Evolutionary conservation across 2,329 filamentous ascomycete species (phyloP).

Genomic region (Geosmithia morbida): DNA sequence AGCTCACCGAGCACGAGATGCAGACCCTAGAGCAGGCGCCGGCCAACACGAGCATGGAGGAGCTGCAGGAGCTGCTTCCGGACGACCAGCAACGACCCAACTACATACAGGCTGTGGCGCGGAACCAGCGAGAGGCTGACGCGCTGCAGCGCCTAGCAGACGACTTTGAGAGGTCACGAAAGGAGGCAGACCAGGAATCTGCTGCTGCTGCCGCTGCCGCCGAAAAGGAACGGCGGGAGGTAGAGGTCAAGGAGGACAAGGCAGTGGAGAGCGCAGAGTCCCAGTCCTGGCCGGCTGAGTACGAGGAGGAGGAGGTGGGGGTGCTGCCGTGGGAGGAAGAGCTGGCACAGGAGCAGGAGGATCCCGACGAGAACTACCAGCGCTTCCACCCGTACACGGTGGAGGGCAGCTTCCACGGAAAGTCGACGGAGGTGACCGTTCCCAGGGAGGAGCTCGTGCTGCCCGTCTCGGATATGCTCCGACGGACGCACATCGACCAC

Average conservation of each 20-base stretch:
- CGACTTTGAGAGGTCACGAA: constrained; percentile 35
- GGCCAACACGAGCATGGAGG: background rate
- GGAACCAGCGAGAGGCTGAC: constrained; percentile 38
- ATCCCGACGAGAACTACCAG: constrained; percentile 15
- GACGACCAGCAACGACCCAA: constrained; percentile 9
- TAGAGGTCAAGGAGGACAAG: constrained; percentile 13
- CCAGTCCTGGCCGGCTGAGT: constrained; percentile 4
- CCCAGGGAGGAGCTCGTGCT: constrained; percentile 54
- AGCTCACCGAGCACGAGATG: background rate
- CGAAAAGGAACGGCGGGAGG: constrained; percentile 10
- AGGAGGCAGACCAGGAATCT: constrained; percentile 11
- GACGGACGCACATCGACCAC: constrained; percentile 57
- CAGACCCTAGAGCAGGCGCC: background rate
- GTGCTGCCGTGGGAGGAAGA: background rate
- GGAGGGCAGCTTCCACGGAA: constrained; percentile 60
- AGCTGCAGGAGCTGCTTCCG: background rate
- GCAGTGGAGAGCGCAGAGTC: constrained; percentile 1
- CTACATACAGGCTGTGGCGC: constrained; percentile 33
- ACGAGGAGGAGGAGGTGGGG: constrained; percentile 5
- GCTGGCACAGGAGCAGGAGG: constrained; percentile 13
- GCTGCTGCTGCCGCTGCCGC: constrained; percentile 4
- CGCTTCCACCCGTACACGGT: constrained; percentile 63
- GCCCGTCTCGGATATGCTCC: constrained; percentile 56
- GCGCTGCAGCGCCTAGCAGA: constrained; percentile 39
- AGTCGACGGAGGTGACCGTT: constrained; percentile 59